phyloP scores from a whole-genome alignment of 805 yeast species.

The Candida awuae region DNA sequence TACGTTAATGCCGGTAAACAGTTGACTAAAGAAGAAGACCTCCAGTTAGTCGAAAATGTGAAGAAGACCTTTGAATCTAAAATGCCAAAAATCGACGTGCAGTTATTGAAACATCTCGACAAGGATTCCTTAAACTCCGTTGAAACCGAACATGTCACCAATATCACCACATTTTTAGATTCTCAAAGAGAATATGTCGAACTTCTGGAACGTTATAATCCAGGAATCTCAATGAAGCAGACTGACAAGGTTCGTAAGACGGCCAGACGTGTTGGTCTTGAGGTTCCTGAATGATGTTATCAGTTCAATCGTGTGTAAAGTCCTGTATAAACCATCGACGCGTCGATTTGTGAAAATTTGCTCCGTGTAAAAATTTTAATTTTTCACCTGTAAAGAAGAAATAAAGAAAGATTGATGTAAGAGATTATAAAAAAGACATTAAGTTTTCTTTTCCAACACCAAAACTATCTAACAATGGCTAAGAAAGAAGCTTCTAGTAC shows the following conservation, averaged over 20 bases:
- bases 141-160: conserved; percentile 39
- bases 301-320: background rate
- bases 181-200: conserved; percentile 74
- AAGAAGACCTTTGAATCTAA: conserved; percentile 22
- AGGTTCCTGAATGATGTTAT: conserved; percentile 39
- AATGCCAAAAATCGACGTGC: conserved; percentile 23
- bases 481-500: conserved; percentile 33
- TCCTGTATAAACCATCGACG: background rate
- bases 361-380: no score
- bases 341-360: conserved; percentile 2
- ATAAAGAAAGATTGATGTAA: no score
- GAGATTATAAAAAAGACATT: no score
- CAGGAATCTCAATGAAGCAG: conserved; percentile 71
- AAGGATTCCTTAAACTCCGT: conserved; percentile 17
- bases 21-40: conserved; percentile 26
- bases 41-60: conserved; percentile 30
- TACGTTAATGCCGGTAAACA: conserved; percentile 32
- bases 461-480: conserved; percentile 26
- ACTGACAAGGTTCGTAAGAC: conserved; percentile 70
- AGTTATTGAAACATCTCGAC: conserved; percentile 23
- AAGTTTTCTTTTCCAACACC: background rate
- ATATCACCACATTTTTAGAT: conserved; percentile 52
- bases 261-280: conserved; percentile 85
- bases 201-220: conserved; percentile 77
- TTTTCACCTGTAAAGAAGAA: no score